phyloP scores from a whole-genome alignment of 1,284 basidiomycete genomes.

The Thecaphora thlaspeos region DNA sequence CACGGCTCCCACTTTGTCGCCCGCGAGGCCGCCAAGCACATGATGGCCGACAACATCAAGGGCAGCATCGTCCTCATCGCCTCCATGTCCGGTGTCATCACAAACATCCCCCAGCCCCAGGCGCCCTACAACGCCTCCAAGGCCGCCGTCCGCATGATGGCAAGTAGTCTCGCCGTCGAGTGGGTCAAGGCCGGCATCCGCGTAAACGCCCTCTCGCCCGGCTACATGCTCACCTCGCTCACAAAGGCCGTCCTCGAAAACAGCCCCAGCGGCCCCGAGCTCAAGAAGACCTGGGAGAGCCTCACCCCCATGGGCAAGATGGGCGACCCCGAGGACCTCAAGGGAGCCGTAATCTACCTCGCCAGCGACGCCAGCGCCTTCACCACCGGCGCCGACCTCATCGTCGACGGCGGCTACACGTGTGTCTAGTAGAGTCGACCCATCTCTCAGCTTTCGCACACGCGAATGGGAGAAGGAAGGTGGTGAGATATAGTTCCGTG shows the following conservation, averaged over 20 bases:
- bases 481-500: too few relatives aligned
- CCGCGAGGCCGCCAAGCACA: slow-evolving; percentile 75
- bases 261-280: slow-evolving; percentile 61
- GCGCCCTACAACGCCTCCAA: slow-evolving; percentile 90
- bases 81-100: slow-evolving; percentile 79
- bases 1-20: slow-evolving; percentile 82
- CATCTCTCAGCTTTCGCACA: too few relatives aligned
- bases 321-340: slow-evolving; percentile 60
- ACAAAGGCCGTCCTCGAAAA: slow-evolving; percentile 60
- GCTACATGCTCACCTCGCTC: slow-evolving; percentile 70
- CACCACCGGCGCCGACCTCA: slow-evolving; percentile 79
- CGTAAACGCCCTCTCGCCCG: slow-evolving; percentile 65
- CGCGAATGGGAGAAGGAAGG: too few relatives aligned
- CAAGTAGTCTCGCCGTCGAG: slow-evolving; percentile 78
- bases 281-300: slow-evolving; percentile 73
- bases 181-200: slow-evolving; percentile 83
- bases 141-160: slow-evolving; percentile 81
- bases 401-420: slow-evolving; percentile 78
- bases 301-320: slow-evolving; percentile 77
- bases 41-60: slow-evolving; percentile 62
- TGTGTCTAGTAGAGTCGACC: slow-evolving; percentile 6
- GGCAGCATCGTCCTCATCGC: slow-evolving; percentile 85
- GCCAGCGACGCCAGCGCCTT: slow-evolving; percentile 80
- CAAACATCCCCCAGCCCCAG: slow-evolving; percentile 73
- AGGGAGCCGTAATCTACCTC: slow-evolving; percentile 75